phyloP scores from a whole-genome alignment of 108 stramenopile genomes.

The Nitzschia palea region DNA sequence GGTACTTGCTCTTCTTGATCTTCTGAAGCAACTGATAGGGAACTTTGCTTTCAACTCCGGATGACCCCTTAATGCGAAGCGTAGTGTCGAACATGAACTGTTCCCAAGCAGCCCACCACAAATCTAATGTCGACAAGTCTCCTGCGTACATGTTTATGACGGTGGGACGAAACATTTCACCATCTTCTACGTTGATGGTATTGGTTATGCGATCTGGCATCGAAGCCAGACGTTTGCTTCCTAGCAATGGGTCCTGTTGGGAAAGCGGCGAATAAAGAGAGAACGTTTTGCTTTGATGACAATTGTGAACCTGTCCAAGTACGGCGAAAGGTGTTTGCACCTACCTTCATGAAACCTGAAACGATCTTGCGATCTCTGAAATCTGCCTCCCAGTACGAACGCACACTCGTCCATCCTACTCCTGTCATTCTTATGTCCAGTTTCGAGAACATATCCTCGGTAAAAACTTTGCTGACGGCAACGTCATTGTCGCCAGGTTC shows the following conservation, averaged over 20 bases:
- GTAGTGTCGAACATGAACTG: conserved; percentile 87
- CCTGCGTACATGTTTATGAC: conserved; percentile 95
- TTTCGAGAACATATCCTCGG: conserved; percentile 80
- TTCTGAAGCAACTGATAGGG: conserved; percentile 84
- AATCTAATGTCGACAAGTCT: conserved; percentile 57
- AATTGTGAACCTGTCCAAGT: too few relatives aligned
- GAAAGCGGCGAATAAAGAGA: neutral
- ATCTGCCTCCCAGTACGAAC: conserved; percentile 78
- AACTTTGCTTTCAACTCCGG: conserved; percentile 48
- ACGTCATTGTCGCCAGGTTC: conserved; percentile 84
- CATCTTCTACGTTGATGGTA: conserved; percentile 73
- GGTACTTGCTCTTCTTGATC: conserved; percentile 90
- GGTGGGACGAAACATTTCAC: conserved; percentile 82
- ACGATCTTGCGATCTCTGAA: conserved; percentile 86
- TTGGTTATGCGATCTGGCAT: conserved; percentile 96
- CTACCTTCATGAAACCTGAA: conserved; percentile 75
- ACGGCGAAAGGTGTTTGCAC: neutral
- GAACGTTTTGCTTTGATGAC: too few relatives aligned
- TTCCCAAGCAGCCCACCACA: conserved; percentile 93
- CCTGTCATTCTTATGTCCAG: conserved; percentile 60
- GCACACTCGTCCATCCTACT: conserved; percentile 67
- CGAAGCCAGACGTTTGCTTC: conserved; percentile 89
- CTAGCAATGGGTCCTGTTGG: conserved; percentile 64
- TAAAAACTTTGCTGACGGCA: conserved; percentile 79
- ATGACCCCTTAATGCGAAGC: conserved; percentile 58